These are phyloP conservation scores for Sugiyamaella marilandica DNA, from an alignment of 805 yeast genomes.

Conservation along the genomic window DNA sequence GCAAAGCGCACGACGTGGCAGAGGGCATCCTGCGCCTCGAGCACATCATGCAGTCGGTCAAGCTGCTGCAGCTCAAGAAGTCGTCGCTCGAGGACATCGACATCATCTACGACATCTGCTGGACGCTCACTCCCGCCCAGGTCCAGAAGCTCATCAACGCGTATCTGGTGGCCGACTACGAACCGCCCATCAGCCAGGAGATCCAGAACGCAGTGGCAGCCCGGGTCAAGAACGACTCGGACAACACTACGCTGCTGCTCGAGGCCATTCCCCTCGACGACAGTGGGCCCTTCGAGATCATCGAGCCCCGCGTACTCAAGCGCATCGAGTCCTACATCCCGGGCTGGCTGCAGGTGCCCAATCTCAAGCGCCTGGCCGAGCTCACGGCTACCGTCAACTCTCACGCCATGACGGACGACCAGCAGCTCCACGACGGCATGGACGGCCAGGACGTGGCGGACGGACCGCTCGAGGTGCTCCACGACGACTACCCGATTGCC, in stretches of 20 bases:
- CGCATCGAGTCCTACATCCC: slow-evolving; percentile 72
- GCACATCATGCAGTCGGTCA: slow-evolving; percentile 89
- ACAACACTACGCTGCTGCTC: slow-evolving; percentile 31
- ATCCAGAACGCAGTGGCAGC: slow-evolving; percentile 73
- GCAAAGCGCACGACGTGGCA: slow-evolving; percentile 85
- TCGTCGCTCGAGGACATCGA: slow-evolving; percentile 84
- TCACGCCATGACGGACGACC: not conserved
- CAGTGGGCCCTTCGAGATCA: slow-evolving; percentile 38
- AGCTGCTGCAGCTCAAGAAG: slow-evolving; percentile 86
- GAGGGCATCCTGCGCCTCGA: slow-evolving; percentile 81
- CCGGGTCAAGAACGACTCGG: slow-evolving; percentile 36
- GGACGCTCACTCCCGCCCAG: slow-evolving; percentile 91
- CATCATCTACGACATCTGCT: slow-evolving; percentile 90
- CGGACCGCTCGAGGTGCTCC: not conserved
- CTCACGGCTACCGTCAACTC: slow-evolving; percentile 39
- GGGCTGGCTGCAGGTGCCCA: slow-evolving; percentile 86
- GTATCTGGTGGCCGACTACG: slow-evolving; percentile 90
- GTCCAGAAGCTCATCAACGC: slow-evolving; percentile 86
- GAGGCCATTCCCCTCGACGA: slow-evolving; percentile 39
- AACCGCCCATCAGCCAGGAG: slow-evolving; percentile 80
- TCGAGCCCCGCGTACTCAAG: slow-evolving; percentile 62
- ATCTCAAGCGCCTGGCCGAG: slow-evolving; percentile 81
- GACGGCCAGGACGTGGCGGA: slow-evolving; percentile 3
- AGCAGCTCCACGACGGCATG: not conserved
- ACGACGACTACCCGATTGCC: slow-evolving; percentile 8